Evolutionary conservation across 1,284 basidiomycete species (phyloP).

Genomic region (Ustilago loliicola): DNA sequence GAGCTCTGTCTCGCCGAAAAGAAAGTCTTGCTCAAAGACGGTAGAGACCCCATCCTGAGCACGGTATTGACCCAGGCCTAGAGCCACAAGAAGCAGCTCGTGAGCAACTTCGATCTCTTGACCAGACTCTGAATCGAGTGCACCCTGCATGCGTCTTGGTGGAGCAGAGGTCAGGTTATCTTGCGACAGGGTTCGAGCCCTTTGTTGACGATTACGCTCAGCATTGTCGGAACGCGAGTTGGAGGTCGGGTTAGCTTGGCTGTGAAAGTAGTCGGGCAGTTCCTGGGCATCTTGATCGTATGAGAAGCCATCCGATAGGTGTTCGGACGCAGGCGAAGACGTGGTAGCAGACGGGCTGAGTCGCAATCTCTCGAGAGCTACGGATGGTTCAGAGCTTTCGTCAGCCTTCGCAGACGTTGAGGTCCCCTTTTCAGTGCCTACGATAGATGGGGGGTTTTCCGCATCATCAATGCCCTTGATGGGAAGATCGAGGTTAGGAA

Average conservation of each 20-base stretch:
- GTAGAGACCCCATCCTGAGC: conserved; percentile 59
- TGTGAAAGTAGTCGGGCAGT: conserved; percentile 39
- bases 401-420: background rate
- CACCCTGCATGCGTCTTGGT: conserved; percentile 43
- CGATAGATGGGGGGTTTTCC: background rate
- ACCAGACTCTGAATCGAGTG: conserved; percentile 35
- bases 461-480: conserved; percentile 48
- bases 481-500: conserved; percentile 45
- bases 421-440: too few relatives aligned
- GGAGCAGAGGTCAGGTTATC: conserved; percentile 5
- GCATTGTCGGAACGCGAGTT: background rate
- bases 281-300: conserved; percentile 58
- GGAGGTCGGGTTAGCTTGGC: conserved; percentile 4
- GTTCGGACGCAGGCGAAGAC: conserved; percentile 16
- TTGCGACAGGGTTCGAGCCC: conserved; percentile 26
- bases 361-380: conserved; percentile 18
- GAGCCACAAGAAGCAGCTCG: conserved; percentile 60
- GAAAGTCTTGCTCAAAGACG: conserved; percentile 60
- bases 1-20: conserved; percentile 55
- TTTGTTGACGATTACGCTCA: conserved; percentile 18
- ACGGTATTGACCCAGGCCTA: conserved; percentile 62
- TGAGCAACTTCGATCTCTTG: conserved; percentile 57
- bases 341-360: conserved; percentile 19
- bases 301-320: conserved; percentile 35
- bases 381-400: conserved; percentile 9